Base-by-base conservation (phyloP, 305 asterid genomes). In the Solanum chacoense region DNA sequence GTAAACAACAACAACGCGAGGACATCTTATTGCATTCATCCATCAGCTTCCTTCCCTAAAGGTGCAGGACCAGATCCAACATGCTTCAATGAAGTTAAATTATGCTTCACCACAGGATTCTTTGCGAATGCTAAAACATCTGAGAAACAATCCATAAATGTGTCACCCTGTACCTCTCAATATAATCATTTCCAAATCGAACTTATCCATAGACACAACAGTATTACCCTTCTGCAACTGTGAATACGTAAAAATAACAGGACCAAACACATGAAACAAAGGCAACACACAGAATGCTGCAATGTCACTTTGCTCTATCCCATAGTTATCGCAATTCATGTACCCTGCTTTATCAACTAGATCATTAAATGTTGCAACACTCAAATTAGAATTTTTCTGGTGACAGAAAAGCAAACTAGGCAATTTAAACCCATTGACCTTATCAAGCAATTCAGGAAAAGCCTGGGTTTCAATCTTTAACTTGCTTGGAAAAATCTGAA, bases 211-310 rank as follows among this genome's bases (percentile, higher is more conserved):
- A 31, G 87, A 88, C 32, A 92, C 95, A 87, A 88, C 94, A 20
- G 85, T 5, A 65, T 91, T 92, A 80, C 92, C 95, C 87, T 92
- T 88, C 88, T 88, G 94, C 37, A 93, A 85, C 90, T 93, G 94
- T 4, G 92, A 88, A 22, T 87, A 93, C 63, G 85, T 6, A 31
- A 89, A 11, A 6, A 32, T 86, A 10, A 90, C 81, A 87, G 91
- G 63, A 9, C 91, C 92, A 10, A 71, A 90, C 28, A 91, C 71
- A 85, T 91, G 92, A 88, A 90, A 94, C 94, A 92, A 29, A 2
- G 95, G 93, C 8, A 93, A 67, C 22, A 89, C 87, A 88, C 94
- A n/a, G 16, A 94, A 83, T 1, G 93, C 93, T 3, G 94, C 93
- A 8, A 85, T 77, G 35, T 93, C 93, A n/a, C 88, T 88, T 79